Base-by-base conservation (phyloP, 164 flowering plant species). In the Akebia trifoliata region DNA sequence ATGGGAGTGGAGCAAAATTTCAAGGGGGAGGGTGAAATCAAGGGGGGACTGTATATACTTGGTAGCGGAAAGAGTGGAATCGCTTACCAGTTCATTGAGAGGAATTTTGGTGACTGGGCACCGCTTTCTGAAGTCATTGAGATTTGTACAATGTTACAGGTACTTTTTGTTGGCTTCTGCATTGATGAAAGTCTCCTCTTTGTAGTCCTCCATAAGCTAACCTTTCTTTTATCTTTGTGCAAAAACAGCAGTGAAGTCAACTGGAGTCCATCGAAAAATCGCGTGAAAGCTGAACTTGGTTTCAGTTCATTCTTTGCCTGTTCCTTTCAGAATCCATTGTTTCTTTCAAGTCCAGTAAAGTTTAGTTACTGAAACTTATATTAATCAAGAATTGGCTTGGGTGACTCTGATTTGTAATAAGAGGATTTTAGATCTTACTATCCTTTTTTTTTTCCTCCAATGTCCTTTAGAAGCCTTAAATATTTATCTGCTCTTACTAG, bases 81-180 rank as follows among this genome's bases (percentile, higher is more conserved):
- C 34, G 90, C 90, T 50, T 87, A 84, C 64, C 85, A 87, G 72
- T 84, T 84, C 63, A 81, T 82, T 21, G 95, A 87, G 73, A 79
- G 90, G 58, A 84, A 87, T 55, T 84, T 84, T 50, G 95, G 90
- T 11, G 90, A 87, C 56, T 82, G 85, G 88, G 86, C 90, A 25
- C 88, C 95, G 18, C 28, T 72, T 40, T 28, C 78, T 68, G 90
- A 84, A 76, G 75, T 84, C 22, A 64, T 84, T 31, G 85, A 79
- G 57, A 82, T 84, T 29, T 82, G 86, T 39, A 69, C 64, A 38
- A 64, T 62, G 26, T 15, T 82, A 59, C 83, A 82, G 84, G 84
- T 78, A 79, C 49, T 20, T 49, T 2, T 57, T 35, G n/a, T 40
- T n/a, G 10, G 43, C 48, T 54, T 53, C 47, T 34, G 35, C 52